phyloP scores from a whole-genome alignment of 2,329 filamentous ascomycete genomes.

The Macroventuria anomochaeta region DNA sequence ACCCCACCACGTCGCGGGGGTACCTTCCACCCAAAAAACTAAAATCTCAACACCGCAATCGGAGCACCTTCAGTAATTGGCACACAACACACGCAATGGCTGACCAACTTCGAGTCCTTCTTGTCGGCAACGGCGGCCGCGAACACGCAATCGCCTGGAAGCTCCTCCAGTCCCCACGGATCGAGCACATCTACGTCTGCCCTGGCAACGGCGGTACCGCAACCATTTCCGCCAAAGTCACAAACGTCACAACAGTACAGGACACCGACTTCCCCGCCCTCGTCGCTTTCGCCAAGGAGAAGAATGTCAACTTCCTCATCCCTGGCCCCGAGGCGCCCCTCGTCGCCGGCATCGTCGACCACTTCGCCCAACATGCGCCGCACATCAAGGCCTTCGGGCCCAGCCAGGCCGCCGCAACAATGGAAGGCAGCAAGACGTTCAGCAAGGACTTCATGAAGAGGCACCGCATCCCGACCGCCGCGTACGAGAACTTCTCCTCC shows the following conservation, averaged over 20 bases:
- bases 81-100: conserved; percentile 28
- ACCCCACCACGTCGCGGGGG: conserved; percentile 10
- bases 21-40: conserved; percentile 18
- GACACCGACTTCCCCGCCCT: conserved; percentile 80
- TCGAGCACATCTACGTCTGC: conserved; percentile 73
- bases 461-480: conserved; percentile 87
- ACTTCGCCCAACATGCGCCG: conserved; percentile 68
- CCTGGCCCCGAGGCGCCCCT: conserved; percentile 94
- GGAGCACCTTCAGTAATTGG: conserved; percentile 9
- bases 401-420: conserved; percentile 78
- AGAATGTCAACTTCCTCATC: conserved; percentile 80
- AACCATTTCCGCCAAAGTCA: conserved; percentile 59
- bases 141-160: conserved; percentile 97
- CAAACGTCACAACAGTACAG: conserved; percentile 73
- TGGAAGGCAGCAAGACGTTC: conserved; percentile 97
- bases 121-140: conserved; percentile 91
- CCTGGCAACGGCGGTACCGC: conserved; percentile 83
- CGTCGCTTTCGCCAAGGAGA: conserved; percentile 74
- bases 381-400: conserved; percentile 83
- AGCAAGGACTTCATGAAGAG: conserved; percentile 98
- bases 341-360: conserved; percentile 85
- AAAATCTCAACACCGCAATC: conserved; percentile 20
- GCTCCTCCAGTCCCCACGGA: conserved; percentile 78
- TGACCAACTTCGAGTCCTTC: conserved; percentile 62
- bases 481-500: conserved; percentile 85